A percentile compares a stretch with the other conserved stretches of the same genome.
Conservation (phyloP, 1,284 basidiomycete genomes). For the Cutaneotrichosporon arboriforme region DNA sequence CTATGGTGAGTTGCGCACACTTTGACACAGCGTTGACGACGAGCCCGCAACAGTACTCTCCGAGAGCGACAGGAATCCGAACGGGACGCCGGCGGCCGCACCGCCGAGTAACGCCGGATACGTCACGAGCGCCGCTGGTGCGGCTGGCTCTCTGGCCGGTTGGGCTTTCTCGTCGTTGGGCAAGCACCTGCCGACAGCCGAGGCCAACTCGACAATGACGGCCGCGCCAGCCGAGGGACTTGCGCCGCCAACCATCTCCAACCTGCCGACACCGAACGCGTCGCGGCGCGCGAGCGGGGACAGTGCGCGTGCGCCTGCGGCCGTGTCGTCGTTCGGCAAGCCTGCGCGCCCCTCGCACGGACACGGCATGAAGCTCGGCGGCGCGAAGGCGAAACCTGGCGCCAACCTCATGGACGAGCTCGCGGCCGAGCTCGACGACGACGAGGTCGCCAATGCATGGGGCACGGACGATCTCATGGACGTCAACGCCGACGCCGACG, state of each 20-base stretch:
- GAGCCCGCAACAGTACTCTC: slow-evolving; percentile 63
- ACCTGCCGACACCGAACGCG: slow-evolving; percentile 6
- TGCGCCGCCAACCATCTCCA: slow-evolving; percentile 1
- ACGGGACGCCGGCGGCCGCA: neutral
- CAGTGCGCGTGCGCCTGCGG: neutral
- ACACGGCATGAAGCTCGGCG: slow-evolving; percentile 63
- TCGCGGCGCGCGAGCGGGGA: slow-evolving; percentile 21
- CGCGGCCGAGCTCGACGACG: slow-evolving; percentile 52
- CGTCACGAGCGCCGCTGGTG: slow-evolving; percentile 78
- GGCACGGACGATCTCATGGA: slow-evolving; percentile 73
- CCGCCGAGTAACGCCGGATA: slow-evolving; percentile 50
- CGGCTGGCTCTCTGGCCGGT: slow-evolving; percentile 80
- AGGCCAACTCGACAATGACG: slow-evolving; percentile 63
- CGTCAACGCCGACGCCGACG: slow-evolving; percentile 71
- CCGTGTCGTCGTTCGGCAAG: slow-evolving; percentile 9
- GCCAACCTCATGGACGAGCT: slow-evolving; percentile 55
- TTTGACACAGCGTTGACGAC: neutral
- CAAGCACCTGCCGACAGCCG: slow-evolving; percentile 68
- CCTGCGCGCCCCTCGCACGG: neutral
- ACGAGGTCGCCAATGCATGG: slow-evolving; percentile 57
- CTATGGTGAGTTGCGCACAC: slow-evolving; percentile 60
- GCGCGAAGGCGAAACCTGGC: slow-evolving; percentile 31
- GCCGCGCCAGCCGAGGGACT: slow-evolving; percentile 21
- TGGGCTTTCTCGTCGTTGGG: slow-evolving; percentile 88
- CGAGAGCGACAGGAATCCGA: slow-evolving; percentile 39